Evolutionary conservation across 495 filamentous ascomycete genomes (phyloP), one percentile per base, ranked within the genome.

Genomic region (Astrothelium subdiscretum): DNA sequence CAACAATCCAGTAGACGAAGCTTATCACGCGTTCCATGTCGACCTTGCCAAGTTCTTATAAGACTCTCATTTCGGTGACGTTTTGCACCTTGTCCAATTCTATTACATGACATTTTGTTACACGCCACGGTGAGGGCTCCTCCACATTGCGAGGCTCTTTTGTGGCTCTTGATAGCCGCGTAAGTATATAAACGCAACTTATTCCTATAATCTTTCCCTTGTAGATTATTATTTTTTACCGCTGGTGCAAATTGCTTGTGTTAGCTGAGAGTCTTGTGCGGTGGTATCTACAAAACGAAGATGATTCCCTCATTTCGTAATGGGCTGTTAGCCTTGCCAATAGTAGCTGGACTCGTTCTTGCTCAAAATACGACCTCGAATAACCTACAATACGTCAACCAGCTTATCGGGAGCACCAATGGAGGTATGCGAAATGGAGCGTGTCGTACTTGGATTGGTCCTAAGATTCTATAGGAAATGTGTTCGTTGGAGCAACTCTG

Each of bases 401-500:
- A 72, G 20, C 63, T 76, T 3, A 76, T 76, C 54, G 73, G 73
- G 6, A 76, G 70, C 4, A 66, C 48, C 15, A 72, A 71, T 57
- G 73, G 71, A 62, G 69, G 69, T 71, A 40, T 18, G 59, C 31
- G 10, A 5, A n/a, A 4, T 20, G 22, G 13, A n/a, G n/a, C 4
- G n/a, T 26, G 31, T 22, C 81, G 83, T 67, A 82, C 27, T 27
- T 5, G 27, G 22, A 38, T 6, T 13, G 24, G n/a, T 18, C 29
- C 40, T 43, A 29, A 43, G 15, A 8, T 48, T 59, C 29, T 20
- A 5, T 58, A 57, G 85, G 85, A 38, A 86, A 90, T 79, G 86
- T 90, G 20, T 91, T 91, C 59, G 77, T 87, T 0, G 88, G 88
- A 3, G 87, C 87, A 12, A 87, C 85, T 2, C 67, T 90, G 57